phyloP scores from a whole-genome alignment of 2,329 filamentous ascomycete genomes.

The Pseudogymnoascus sp. region DNA sequence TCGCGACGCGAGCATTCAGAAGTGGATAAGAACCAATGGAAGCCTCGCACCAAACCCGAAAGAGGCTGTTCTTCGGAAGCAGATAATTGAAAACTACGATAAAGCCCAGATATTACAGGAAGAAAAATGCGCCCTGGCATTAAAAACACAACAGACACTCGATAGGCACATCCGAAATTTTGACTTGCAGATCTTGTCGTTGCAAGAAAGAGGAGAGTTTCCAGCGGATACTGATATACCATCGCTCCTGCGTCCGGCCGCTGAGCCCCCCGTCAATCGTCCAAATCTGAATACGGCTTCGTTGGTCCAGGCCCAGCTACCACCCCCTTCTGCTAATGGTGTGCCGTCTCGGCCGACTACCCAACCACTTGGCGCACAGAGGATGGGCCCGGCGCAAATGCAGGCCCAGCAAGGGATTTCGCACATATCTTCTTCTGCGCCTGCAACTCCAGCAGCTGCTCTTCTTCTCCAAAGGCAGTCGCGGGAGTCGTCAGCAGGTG shows the following conservation, averaged over 20 bases:
- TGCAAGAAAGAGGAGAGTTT: slow-evolving; percentile 50
- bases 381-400: slow-evolving; percentile 7
- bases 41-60: slow-evolving; percentile 67
- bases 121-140: slow-evolving; percentile 63
- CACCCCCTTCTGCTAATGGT: slow-evolving; percentile 17
- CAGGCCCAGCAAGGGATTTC: slow-evolving; percentile 19
- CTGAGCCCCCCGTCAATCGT: slow-evolving; percentile 30
- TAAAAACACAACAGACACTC: slow-evolving; percentile 51
- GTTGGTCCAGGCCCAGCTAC: slow-evolving; percentile 20
- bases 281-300: slow-evolving; percentile 14
- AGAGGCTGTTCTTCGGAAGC: slow-evolving; percentile 58
- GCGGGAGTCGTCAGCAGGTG: slow-evolving; percentile 50
- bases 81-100: slow-evolving; percentile 59
- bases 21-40: slow-evolving; percentile 70
- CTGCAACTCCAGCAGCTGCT: slow-evolving; percentile 50
- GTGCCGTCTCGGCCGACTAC: slow-evolving; percentile 21
- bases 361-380: slow-evolving; percentile 16
- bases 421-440: slow-evolving; percentile 39
- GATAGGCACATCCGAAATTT: slow-evolving; percentile 56
- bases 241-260: slow-evolving; percentile 50
- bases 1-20: slow-evolving; percentile 67
- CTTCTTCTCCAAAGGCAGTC: slow-evolving; percentile 50
- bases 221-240: slow-evolving; percentile 47
- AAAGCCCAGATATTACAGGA: slow-evolving; percentile 62
- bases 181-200: slow-evolving; percentile 53